Base-by-base conservation (phyloP, 148 eudicot species). In the Vaccinium corymbosum region DNA sequence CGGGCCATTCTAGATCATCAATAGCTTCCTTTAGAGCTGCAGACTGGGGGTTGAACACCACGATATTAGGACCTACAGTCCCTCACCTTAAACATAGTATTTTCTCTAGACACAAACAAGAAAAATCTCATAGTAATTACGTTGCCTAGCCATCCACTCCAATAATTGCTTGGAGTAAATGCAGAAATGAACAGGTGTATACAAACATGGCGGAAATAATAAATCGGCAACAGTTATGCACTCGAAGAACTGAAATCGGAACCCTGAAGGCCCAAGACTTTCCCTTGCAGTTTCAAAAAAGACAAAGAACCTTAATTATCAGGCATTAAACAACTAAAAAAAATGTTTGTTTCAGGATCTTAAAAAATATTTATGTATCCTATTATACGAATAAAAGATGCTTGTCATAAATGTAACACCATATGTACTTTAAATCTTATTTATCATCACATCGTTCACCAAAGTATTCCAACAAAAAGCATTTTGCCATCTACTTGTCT, bases 1-100 rank as follows among this genome's bases (percentile, higher is more conserved):
- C 99, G 57, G 98, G 99, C 99, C 99, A 97, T 87, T 97, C 99
- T 49, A 97, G 91, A 90, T 97, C 99, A 87, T 95, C 99, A 78
- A 97, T 93, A 70, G 98, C 98, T 92, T 95, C 98, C 90, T 95
- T 97, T 17, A 97, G 84, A 79, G 96, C 96, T 89, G 98, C 95
- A 89, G 99, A 97, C 99, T 97, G 86, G 15, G 77, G 78, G 79
- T 50, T 50, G 57, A 68, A 78, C 42, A 55, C 35, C 70, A 76
- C 50, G 9, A 55, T 68, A 76, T 72, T 79, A 52, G 42, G 62
- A 42, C 20, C 76, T 14, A 35, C 27, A 29, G 70, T 81, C 66
- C 38, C 38, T 29, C 16, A 73, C 29, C 16, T 35, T 16, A 3
- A 46, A 57, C 10, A 59, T 20, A 27, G 77, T 17, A 70, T 27